These are phyloP conservation scores for Fusarium sp. DNA, from an alignment of 2,329 filamentous ascomycete species.

Conservation along the genomic window DNA sequence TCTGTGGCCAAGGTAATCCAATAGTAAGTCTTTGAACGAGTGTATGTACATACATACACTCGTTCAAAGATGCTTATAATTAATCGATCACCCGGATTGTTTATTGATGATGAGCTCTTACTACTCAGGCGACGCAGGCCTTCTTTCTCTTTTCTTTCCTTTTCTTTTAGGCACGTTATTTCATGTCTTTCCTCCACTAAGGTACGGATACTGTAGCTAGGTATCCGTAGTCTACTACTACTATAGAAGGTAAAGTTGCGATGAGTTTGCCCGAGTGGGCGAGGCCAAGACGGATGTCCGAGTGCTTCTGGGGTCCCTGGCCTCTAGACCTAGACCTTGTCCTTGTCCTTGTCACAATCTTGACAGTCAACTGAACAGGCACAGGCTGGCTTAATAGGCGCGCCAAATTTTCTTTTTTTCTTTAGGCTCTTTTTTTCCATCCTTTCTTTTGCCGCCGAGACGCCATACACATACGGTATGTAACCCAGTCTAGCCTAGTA, in stretches of 20 bases:
- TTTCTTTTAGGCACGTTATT: background rate
- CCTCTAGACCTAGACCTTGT: background rate
- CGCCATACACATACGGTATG: slow-evolving; percentile 6
- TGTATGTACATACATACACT: background rate
- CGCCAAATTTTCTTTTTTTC: slow-evolving; percentile 7
- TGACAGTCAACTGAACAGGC: background rate
- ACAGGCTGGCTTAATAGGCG: slow-evolving; percentile 29
- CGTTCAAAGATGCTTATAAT: background rate
- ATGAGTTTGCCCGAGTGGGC: slow-evolving; percentile 40
- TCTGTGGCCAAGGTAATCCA: background rate
- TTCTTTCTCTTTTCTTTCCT: background rate
- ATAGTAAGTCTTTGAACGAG: background rate
- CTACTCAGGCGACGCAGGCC: background rate
- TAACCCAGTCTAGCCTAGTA: background rate
- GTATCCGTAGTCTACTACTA: background rate
- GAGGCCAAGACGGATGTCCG: slow-evolving; percentile 28
- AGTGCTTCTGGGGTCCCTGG: slow-evolving; percentile 31
- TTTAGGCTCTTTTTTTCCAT: background rate
- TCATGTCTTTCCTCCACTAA: slow-evolving; percentile 12
- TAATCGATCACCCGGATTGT: background rate
- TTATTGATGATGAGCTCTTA: background rate
- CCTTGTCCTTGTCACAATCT: slow-evolving; percentile 12
- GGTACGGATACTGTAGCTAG: no score
- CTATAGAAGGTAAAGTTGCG: slow-evolving; percentile 29
- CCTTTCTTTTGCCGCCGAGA: slow-evolving; percentile 33